Conservation (phyloP, 805 yeast species). For the Monosporozyma aerobia region DNA sequence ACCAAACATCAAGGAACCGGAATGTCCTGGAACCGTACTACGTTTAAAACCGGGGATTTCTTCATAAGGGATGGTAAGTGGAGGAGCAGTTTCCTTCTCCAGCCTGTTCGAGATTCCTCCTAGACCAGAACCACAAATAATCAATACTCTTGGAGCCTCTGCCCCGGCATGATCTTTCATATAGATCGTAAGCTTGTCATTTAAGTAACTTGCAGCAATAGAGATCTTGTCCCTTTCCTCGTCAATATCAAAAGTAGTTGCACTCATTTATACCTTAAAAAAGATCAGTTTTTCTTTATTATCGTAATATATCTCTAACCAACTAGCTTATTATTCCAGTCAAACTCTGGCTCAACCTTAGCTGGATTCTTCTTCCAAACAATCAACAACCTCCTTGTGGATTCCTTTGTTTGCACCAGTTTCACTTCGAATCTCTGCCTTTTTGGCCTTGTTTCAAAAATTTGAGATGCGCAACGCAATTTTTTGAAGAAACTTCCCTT, state of each 20-base stretch:
- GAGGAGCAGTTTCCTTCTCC: conserved; percentile 27
- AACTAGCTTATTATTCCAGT: too few relatives aligned
- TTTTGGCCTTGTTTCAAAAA: background rate
- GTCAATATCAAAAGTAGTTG: conserved; percentile 7
- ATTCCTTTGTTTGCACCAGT: background rate
- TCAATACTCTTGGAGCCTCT: conserved; percentile 50
- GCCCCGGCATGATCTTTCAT: background rate
- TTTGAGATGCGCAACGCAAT: background rate
- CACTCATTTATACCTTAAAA: background rate
- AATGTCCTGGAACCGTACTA: conserved; percentile 88
- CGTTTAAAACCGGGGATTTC: conserved; percentile 71
- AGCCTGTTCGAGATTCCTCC: conserved; percentile 67
- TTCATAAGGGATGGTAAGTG: conserved; percentile 48
- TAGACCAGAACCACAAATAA: conserved; percentile 91
- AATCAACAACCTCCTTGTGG: background rate
- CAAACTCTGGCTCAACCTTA: background rate
- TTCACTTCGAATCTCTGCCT: background rate
- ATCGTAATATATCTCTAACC: too few relatives aligned
- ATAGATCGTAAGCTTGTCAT: background rate
- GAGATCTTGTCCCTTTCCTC: conserved; percentile 2
- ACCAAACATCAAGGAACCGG: conserved; percentile 76
- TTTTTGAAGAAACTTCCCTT: background rate
- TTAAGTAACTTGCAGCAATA: conserved; percentile 3
- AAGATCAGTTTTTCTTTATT: background rate
- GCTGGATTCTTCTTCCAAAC: background rate